Conservation (phyloP, 2,329 filamentous ascomycete species). For the Ambrosiella beaveri region DNA sequence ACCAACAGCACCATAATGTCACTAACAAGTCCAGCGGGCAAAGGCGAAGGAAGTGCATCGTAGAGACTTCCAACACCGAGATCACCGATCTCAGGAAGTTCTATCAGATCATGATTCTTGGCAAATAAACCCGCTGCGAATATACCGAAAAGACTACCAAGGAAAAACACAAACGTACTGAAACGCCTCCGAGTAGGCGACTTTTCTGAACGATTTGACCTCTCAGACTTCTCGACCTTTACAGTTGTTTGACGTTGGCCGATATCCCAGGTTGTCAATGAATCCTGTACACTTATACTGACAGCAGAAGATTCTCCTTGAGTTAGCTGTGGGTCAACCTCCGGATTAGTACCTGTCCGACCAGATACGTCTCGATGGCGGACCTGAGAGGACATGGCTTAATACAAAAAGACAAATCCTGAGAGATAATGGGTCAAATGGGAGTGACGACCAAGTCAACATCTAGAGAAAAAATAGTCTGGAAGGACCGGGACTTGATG, state of each 20-base stretch:
- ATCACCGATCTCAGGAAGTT: conserved; percentile 52
- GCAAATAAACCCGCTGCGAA: conserved; percentile 82
- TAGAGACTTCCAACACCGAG: conserved; percentile 71
- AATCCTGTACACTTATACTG: conserved; percentile 20
- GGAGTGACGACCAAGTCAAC: no score
- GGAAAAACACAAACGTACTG: conserved; percentile 64
- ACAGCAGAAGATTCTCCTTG: conserved; percentile 21
- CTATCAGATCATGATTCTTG: conserved; percentile 74
- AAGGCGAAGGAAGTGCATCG: conserved; percentile 63
- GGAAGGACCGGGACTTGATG: no score
- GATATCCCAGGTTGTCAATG: neutral
- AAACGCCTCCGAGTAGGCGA: conserved; percentile 45
- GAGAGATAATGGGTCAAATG: no score
- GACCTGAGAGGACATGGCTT: neutral
- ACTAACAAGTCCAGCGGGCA: conserved; percentile 58
- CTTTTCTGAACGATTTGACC: neutral
- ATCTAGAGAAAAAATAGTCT: no score
- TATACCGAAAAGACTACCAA: conserved; percentile 82
- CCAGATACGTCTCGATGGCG: neutral
- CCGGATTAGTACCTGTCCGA: neutral
- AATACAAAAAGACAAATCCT: no score
- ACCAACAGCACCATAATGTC: conserved; percentile 78
- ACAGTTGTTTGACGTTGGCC: no score
- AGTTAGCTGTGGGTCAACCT: neutral
- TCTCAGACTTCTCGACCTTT: no score